Conservation (phyloP, 305 asterid species). For the Caryopteris hybrid region DNA sequence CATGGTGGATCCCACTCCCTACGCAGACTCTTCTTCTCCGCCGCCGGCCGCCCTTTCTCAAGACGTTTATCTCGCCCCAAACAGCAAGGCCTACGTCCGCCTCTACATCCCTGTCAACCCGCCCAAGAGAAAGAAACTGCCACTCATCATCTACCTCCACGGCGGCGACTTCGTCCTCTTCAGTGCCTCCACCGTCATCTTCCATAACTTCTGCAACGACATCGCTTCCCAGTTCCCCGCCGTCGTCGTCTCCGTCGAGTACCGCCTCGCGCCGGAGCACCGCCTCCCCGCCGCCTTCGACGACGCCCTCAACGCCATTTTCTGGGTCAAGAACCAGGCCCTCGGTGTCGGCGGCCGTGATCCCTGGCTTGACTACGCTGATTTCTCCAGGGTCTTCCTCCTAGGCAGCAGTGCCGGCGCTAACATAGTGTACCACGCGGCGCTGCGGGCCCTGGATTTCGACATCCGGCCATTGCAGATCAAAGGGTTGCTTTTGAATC, state of each 20-base stretch:
- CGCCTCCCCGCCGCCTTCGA: conserved; percentile 63
- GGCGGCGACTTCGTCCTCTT: conserved; percentile 44
- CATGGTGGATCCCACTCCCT: conserved; percentile 20
- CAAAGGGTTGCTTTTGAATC: conserved; percentile 39
- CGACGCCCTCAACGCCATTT: conserved; percentile 45
- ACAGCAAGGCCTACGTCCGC: conserved; percentile 18
- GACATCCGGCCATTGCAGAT: conserved; percentile 35
- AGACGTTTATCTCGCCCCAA: conserved; percentile 7
- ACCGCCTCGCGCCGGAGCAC: conserved; percentile 53
- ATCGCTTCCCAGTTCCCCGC: conserved; percentile 39
- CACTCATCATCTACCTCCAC: conserved; percentile 42
- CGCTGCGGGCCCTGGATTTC: conserved; percentile 27
- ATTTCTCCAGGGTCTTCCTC: conserved; percentile 38
- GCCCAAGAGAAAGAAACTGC: conserved; percentile 33
- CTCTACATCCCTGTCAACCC: conserved; percentile 37
- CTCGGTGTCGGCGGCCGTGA: conserved; percentile 16
- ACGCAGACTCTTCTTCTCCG: background rate
- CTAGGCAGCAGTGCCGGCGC: conserved; percentile 62
- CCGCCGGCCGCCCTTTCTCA: conserved; percentile 9
- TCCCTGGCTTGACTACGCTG: conserved; percentile 48
- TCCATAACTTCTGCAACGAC: conserved; percentile 18
- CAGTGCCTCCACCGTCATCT: conserved; percentile 19
- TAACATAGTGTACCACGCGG: conserved; percentile 40
- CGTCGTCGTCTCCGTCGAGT: conserved; percentile 39
- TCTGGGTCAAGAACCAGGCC: conserved; percentile 40